Conservation (phyloP, 495 filamentous ascomycete species). For the Cenococcum geophilum region DNA sequence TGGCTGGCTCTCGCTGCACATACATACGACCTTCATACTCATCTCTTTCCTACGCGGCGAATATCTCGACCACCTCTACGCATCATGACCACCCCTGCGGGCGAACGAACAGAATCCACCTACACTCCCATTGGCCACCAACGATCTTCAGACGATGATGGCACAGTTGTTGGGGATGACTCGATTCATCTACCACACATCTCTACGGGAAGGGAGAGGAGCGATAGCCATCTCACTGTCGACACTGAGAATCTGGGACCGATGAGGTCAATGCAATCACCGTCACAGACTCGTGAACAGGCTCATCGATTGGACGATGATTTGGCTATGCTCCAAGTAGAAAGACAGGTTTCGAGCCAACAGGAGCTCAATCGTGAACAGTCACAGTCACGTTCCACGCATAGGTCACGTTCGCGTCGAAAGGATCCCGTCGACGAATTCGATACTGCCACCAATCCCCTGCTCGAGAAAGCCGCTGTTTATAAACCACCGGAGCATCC, state of each 20-base stretch:
- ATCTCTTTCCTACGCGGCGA: background rate
- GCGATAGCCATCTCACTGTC: conserved; percentile 21
- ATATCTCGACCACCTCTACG: background rate
- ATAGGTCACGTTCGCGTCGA: conserved; percentile 46
- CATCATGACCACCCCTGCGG: conserved; percentile 47
- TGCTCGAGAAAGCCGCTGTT: conserved; percentile 62
- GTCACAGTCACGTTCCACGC: conserved; percentile 43
- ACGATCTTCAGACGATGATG: conserved; percentile 27
- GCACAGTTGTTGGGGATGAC: conserved; percentile 23
- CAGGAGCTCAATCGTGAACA: conserved; percentile 38
- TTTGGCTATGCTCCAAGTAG: conserved; percentile 72
- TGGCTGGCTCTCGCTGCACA: conserved; percentile 5
- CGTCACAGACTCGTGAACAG: conserved; percentile 56
- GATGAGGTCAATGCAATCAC: conserved; percentile 39
- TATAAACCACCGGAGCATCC: conserved; percentile 67
- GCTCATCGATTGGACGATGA: conserved; percentile 75
- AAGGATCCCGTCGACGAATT: conserved; percentile 75
- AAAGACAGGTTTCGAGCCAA: conserved; percentile 62
- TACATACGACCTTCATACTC: too few species aligned
- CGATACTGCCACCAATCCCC: conserved; percentile 64
- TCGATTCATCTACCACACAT: conserved; percentile 7
- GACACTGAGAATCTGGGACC: conserved; percentile 27
- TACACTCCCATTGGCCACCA: conserved; percentile 27
- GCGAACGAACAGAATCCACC: conserved; percentile 42
- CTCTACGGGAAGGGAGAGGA: background rate